These are phyloP conservation scores for Xerocomellus amylosporus DNA, from an alignment of 768 basidiomycete genomes.

Conservation along the genomic window DNA sequence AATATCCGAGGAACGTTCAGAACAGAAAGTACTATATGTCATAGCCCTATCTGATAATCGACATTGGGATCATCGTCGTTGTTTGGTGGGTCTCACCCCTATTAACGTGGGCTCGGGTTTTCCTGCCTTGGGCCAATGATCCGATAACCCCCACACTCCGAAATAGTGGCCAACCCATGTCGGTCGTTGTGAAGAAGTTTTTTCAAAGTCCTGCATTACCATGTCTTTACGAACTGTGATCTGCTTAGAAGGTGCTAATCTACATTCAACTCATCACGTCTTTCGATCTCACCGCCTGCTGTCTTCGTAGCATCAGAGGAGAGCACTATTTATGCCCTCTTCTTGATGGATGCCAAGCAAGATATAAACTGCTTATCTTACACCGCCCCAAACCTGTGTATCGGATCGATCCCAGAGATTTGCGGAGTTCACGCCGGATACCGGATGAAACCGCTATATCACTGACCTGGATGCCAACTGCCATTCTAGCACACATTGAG, in stretches of 20 bases:
- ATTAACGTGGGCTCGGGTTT: conserved; percentile 1
- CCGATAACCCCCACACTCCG: conserved; percentile 1
- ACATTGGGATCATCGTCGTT: background rate
- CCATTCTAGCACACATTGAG: conserved; percentile 25
- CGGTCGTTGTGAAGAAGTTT: background rate
- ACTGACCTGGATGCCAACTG: conserved; percentile 32
- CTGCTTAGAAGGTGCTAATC: background rate
- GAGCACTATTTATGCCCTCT: background rate
- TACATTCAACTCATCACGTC: background rate
- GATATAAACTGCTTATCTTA: conserved; percentile 2
- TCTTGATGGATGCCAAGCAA: background rate
- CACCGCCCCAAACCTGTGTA: background rate
- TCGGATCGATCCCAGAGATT: conserved; percentile 15
- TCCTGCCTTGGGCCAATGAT: background rate
- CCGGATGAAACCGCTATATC: conserved; percentile 30
- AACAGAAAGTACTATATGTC: background rate
- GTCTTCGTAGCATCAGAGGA: background rate
- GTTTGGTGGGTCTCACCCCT: conserved; percentile 7
- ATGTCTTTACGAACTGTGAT: background rate
- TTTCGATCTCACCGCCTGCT: background rate
- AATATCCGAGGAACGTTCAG: conserved; percentile 10
- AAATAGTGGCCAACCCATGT: background rate
- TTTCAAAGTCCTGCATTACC: background rate
- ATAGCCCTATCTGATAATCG: background rate
- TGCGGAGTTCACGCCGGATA: conserved; percentile 20